Evolutionary conservation across 2,329 filamentous ascomycete genomes (phyloP), one percentile per base, ranked within the genome.

Genomic region (Triangularia setosa): DNA sequence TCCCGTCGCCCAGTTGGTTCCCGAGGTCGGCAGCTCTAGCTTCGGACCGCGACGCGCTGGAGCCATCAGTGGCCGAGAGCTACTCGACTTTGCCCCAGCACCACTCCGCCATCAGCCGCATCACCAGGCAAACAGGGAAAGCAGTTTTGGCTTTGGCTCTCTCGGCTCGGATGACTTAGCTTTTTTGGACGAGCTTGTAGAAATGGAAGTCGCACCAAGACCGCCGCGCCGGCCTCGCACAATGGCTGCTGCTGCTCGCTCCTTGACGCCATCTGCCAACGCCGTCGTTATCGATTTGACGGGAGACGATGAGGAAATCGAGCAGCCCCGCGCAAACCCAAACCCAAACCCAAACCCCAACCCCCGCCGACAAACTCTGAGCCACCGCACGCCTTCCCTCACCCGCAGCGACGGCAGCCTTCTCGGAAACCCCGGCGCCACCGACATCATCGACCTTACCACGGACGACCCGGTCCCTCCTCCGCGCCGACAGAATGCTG

Each of bases 361-460:
- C 61, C 77, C 79, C 2, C 74, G 80, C 28, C 73, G 80, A 18
- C 81, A 79, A 18, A 74, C 74, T 3, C 76, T 77, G 60, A 73
- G 75, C 16, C 73, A 72, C 58, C 78, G 78, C 28, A 78, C 79
- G 0, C 80, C 80, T 0, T 76, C 76, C 18, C 70, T 83, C 28
- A 68, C 79, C 7, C 76, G 80, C 53, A 82, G 79, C 66, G 80
- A 82, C 65, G 79, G 78, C 65, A 81, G 77, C 60, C 73, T 79
- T 35, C 71, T 80, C 12, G 74, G 72, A 4, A 73, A 72, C 2
- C 62, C 69, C 4, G 58, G 40, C 23, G 40, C 30, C 21, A 55
- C 73, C 1, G 75, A 71, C 59, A 73, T 85, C 27, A 84, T 86
- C 61, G 84, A 86, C 69, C 77, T 86, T 9, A 86, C 84, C 2